Conservation (phyloP, 768 basidiomycete genomes). For the Solioccasus polychromus region DNA sequence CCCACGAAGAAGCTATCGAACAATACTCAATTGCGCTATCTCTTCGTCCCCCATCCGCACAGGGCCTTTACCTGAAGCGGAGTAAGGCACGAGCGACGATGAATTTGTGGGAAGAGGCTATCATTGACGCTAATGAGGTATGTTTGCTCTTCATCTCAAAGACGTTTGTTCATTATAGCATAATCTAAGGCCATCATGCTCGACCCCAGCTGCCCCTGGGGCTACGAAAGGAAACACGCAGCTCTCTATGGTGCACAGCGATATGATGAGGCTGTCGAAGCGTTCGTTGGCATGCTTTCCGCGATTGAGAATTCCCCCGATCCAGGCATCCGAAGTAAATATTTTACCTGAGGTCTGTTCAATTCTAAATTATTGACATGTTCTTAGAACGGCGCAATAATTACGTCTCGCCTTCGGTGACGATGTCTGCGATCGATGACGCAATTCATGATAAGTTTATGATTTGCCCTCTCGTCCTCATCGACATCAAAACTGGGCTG, state of each 20-base stretch:
- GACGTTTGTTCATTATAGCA: no score
- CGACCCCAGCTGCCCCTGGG: not conserved
- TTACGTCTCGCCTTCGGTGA: not conserved
- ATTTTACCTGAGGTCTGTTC: not conserved
- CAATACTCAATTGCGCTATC: constrained; percentile 13
- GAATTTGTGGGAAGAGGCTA: constrained; percentile 12
- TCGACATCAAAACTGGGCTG: not conserved
- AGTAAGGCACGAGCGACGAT: constrained; percentile 10
- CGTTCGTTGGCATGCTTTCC: not conserved
- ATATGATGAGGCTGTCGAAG: not conserved
- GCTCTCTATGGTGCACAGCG: not conserved
- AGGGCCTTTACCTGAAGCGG: constrained; percentile 10
- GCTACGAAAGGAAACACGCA: not conserved
- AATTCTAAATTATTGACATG: not conserved
- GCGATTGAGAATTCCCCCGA: not conserved
- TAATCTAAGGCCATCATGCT: constrained; percentile 1
- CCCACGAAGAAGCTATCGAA: constrained; percentile 13
- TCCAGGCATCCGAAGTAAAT: not conserved
- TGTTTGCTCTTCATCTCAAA: not conserved
- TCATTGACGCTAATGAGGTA: constrained; percentile 14
- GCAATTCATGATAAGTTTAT: not conserved
- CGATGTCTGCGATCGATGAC: not conserved
- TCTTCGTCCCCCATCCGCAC: constrained; percentile 4
- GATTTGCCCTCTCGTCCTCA: not conserved
- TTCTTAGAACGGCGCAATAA: not conserved